Evolutionary conservation across 2,329 filamentous ascomycete genomes (phyloP).

Genomic region (Beauveria sp.): DNA sequence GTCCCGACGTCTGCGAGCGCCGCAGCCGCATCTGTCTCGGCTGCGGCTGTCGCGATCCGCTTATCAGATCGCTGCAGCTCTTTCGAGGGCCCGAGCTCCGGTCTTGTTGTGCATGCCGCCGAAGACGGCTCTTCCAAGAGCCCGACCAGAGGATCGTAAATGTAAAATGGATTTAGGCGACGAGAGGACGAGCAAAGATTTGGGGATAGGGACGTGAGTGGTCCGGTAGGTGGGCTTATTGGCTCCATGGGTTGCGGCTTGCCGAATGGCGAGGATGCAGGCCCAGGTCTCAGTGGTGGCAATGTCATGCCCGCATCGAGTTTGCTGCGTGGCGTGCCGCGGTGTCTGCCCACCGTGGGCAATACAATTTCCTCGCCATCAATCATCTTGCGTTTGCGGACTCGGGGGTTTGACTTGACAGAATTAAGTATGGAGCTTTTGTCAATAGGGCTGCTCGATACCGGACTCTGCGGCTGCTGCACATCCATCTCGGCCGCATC

Average conservation of each 20-base stretch:
- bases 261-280: conserved; percentile 14
- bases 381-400: conserved; percentile 40
- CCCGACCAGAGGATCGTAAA: conserved; percentile 17
- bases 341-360: conserved; percentile 16
- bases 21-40: conserved; percentile 19
- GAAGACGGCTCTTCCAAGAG: conserved; percentile 16
- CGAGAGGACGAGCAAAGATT: conserved; percentile 22
- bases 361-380: conserved; percentile 29
- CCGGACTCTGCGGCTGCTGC: not conserved
- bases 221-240: conserved; percentile 19
- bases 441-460: not conserved
- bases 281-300: conserved; percentile 23
- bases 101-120: conserved; percentile 1
- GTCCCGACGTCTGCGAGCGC: conserved; percentile 19
- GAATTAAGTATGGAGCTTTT: conserved; percentile 41
- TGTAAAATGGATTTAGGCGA: conserved; percentile 18
- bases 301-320: conserved; percentile 18
- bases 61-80: not conserved
- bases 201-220: conserved; percentile 23
- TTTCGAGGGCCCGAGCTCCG: not conserved
- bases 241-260: conserved; percentile 25
- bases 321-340: conserved; percentile 8
- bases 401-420: conserved; percentile 41
- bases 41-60: conserved; percentile 6
- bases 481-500: conserved; percentile 10